Percentiles rank a stretch among this genome's conserved stretches.
Conservation (phyloP, 345 rosid species). For the Acer negundo region DNA sequence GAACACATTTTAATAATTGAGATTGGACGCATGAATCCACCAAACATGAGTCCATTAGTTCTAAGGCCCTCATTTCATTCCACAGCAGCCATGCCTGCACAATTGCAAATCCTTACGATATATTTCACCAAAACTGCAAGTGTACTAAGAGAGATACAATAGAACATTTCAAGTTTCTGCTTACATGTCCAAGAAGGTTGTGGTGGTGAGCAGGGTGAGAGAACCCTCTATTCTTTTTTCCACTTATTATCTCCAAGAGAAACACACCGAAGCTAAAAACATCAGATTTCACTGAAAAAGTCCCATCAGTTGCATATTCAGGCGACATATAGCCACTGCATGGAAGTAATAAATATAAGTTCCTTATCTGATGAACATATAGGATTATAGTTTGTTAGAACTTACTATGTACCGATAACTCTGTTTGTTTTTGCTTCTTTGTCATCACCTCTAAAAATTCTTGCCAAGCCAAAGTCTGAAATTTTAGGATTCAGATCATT, state of each 20-base stretch:
- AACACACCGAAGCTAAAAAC: conserved; percentile 57
- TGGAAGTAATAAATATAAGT: background rate
- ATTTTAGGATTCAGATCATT: conserved; percentile 50
- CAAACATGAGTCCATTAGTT: conserved; percentile 9
- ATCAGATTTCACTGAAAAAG: conserved; percentile 52
- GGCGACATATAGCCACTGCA: conserved; percentile 46
- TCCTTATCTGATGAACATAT: background rate
- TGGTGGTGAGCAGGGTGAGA: conserved; percentile 25
- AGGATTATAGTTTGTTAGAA: background rate
- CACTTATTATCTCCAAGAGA: conserved; percentile 47
- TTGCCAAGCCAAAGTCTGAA: conserved; percentile 54
- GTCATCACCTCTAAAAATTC: conserved; percentile 45
- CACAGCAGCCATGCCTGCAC: conserved; percentile 23
- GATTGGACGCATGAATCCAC: background rate
- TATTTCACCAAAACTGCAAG: background rate
- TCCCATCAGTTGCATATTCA: conserved; percentile 38
- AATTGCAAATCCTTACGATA: background rate
- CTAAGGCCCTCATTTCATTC: background rate
- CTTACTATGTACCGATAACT: conserved; percentile 51
- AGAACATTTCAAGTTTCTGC: background rate
- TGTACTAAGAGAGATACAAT: too few species aligned
- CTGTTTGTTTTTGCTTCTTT: conserved; percentile 38
- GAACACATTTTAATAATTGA: background rate
- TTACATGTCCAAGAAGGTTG: background rate
- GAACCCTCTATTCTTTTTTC: conserved; percentile 51